A percentile compares a stretch with the other conserved stretches of the same genome.
Evolutionary conservation across 345 rosid genomes (phyloP).

Genomic region (Hibiscus syriacus): DNA sequence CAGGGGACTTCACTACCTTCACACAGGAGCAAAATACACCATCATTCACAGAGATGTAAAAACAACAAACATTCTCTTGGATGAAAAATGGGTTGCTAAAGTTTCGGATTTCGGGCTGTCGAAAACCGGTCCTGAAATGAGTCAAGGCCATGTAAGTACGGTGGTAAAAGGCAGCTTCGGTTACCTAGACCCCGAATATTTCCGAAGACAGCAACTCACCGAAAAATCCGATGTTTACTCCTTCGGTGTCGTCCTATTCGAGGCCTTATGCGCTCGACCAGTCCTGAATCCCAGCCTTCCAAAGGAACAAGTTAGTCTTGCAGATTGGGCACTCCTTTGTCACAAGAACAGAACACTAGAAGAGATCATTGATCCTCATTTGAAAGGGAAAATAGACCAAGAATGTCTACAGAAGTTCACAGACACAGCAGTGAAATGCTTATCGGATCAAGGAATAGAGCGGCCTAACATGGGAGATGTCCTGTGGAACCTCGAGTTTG

Average conservation of each 20-base stretch:
- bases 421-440: slow-evolving; percentile 56
- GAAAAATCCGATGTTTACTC: slow-evolving; percentile 93
- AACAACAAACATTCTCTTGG: slow-evolving; percentile 76
- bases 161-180: slow-evolving; percentile 94
- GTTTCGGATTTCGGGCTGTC: slow-evolving; percentile 88
- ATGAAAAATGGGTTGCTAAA: slow-evolving; percentile 81
- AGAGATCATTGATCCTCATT: slow-evolving; percentile 53
- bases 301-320: slow-evolving; percentile 79
- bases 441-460: slow-evolving; percentile 39
- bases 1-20: slow-evolving; percentile 83
- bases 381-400: slow-evolving; percentile 40
- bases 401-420: slow-evolving; percentile 56
- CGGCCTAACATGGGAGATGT: slow-evolving; percentile 80
- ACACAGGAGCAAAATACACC: slow-evolving; percentile 85
- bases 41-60: slow-evolving; percentile 94
- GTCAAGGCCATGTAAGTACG: slow-evolving; percentile 77
- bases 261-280: slow-evolving; percentile 66
- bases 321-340: slow-evolving; percentile 72
- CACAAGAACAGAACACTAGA: slow-evolving; percentile 44
- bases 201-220: slow-evolving; percentile 69
- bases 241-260: slow-evolving; percentile 85
- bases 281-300: slow-evolving; percentile 67
- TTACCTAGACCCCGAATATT: slow-evolving; percentile 85
- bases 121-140: slow-evolving; percentile 75
- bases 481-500: slow-evolving; percentile 62